Evolutionary conservation across 306 rosid genomes (phyloP).

Genomic region (Casuarina cunninghamiana): DNA sequence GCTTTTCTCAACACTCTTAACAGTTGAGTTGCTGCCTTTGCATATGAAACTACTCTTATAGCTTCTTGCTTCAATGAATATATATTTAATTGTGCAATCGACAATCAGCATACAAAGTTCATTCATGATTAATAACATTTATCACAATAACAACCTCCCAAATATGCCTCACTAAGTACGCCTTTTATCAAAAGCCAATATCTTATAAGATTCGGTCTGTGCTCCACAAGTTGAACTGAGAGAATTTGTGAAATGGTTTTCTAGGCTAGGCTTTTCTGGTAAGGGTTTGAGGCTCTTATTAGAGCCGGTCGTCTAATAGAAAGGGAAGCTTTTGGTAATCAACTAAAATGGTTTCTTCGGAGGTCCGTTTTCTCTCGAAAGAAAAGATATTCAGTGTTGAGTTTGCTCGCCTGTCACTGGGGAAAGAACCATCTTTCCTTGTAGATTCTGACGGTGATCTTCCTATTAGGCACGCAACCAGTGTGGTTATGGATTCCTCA

Average conservation of each 20-base stretch:
- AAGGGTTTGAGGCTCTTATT: no score
- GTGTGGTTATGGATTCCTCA: no score
- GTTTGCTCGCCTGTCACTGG: no score
- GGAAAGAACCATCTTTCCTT: no score
- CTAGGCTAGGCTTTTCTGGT: no score
- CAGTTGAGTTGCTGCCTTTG: constrained; percentile 47
- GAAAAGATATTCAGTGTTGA: no score
- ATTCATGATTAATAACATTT: constrained; percentile 7
- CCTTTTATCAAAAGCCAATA: neutral
- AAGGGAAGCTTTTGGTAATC: no score
- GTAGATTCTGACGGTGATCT: no score
- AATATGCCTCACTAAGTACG: neutral
- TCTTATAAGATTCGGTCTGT: constrained; percentile 2
- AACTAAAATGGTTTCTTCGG: no score
- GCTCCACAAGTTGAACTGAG: neutral
- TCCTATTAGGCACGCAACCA: no score
- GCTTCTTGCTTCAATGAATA: constrained; percentile 27
- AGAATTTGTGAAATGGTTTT: neutral
- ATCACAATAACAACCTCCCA: neutral
- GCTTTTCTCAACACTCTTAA: constrained; percentile 51
- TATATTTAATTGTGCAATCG: constrained; percentile 22
- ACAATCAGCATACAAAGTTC: constrained; percentile 35
- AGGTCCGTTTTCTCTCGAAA: no score
- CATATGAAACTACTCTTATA: constrained; percentile 31
- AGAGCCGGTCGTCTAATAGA: no score